phyloP scores from a whole-genome alignment of 2,329 filamentous ascomycete species.

The Neospermospora avenae region DNA sequence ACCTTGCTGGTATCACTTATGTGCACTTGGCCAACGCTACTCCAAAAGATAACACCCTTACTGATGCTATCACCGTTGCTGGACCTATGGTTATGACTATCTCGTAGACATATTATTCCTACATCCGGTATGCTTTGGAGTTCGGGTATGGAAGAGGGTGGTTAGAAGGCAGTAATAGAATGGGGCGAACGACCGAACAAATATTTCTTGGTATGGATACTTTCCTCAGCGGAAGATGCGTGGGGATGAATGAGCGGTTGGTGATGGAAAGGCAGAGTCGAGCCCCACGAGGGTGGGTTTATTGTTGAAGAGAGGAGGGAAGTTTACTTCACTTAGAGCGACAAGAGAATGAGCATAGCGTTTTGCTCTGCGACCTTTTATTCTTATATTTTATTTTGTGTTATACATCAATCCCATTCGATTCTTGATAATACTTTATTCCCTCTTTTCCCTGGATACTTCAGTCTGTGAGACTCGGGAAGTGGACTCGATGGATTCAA shows the following conservation, averaged over 20 bases:
- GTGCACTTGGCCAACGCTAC: conserved; percentile 58
- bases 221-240: not conserved
- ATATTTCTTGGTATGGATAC: not conserved
- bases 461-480: not conserved
- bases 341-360: conserved; percentile 12
- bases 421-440: conserved; percentile 25
- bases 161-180: not conserved
- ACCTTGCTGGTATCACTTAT: conserved; percentile 62
- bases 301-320: not conserved
- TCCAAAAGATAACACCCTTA: conserved; percentile 49
- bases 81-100: conserved; percentile 56
- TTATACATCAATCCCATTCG: conserved; percentile 22
- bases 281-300: not conserved
- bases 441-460: not conserved
- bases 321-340: not conserved
- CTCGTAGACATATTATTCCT: conserved; percentile 21
- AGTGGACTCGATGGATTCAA: not conserved
- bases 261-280: not conserved
- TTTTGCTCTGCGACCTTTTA: conserved; percentile 9
- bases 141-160: too few relatives aligned
- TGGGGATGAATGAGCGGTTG: conserved; percentile 1
- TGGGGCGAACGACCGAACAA: not conserved
- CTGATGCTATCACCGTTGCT: conserved; percentile 63
- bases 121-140: not conserved
- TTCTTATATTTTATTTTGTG: conserved; percentile 13